Evolutionary conservation across 2,329 filamentous ascomycete species (phyloP), one percentile per base, ranked within the genome.

Genomic region (Pseudogymnoascus sp.): DNA sequence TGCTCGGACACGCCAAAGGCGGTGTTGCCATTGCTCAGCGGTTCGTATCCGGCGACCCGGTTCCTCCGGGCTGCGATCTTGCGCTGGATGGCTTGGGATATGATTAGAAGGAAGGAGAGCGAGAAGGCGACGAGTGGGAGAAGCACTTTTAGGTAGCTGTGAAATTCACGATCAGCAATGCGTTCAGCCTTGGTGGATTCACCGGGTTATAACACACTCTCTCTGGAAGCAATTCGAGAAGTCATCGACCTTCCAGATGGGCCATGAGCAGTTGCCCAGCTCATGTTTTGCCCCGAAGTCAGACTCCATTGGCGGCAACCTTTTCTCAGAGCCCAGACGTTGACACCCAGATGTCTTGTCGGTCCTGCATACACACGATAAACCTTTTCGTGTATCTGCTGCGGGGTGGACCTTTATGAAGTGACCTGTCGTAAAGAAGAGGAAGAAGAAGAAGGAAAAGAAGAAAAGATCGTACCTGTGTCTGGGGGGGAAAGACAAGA

Each of bases 101-200:
- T 69, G 64, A 96, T 83, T 69, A 86, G 81, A 62, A 90, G 74
- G 68, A 93, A 75, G 6, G 95, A 98, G 25, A 89, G 70, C 67
- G 78, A 82, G 75, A 92, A 85, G 65, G 89, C 81, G 66, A 87
- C 78, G 66, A 95, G 79, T 63, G 95, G 95, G 63, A 98, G 81
- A 57, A 96, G 80, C 66, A 90, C 85, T 76, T 90, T 88, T 63
- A 96, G 83, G 75, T 90, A 93, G 75, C 90, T 93, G 74, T 65
- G 68, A 13, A 65, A 63, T 13, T 34, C 45, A 65, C 60, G 63
- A 65, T 71, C 37, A 73, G 69, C 28, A 57, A 21, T 57, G 51
- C 14, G 28, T 57, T 57, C 25, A 5, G n/a, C 4, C 25, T 34
- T 57, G 28, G 16, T n/a, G 23, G 8, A n/a, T 3, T 11, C 23